Conservation (phyloP, 805 yeast genomes). For the Metschnikowia drakensbergensis region DNA sequence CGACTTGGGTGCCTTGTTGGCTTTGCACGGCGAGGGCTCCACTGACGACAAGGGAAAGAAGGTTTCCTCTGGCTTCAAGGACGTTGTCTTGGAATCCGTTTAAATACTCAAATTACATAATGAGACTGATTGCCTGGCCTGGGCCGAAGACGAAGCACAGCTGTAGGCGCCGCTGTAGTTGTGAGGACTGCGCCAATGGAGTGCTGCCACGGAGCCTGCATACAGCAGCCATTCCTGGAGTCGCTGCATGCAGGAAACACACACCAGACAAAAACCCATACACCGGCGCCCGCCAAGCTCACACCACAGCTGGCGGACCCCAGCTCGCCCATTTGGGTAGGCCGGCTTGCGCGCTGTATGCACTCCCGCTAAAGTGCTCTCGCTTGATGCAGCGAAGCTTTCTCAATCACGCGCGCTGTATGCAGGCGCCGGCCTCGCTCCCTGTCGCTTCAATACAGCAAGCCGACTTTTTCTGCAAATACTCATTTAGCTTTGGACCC, state of each 20-base stretch:
- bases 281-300: too few species aligned
- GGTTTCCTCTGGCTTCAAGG: constrained; percentile 97
- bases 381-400: constrained; percentile 2
- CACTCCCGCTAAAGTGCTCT: not conserved
- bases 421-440: not conserved
- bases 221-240: too few species aligned
- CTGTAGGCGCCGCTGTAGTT: too few species aligned
- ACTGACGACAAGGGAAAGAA: constrained; percentile 95
- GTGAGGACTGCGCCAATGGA: too few species aligned
- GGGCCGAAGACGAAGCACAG: too few species aligned
- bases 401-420: not conserved
- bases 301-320: too few species aligned
- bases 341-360: not conserved
- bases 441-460: constrained; percentile 3
- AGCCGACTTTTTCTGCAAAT: not conserved
- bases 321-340: too few species aligned
- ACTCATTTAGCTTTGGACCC: not conserved
- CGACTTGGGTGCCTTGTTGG: constrained; percentile 93
- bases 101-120: constrained; percentile 33
- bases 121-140: not conserved
- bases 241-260: too few species aligned
- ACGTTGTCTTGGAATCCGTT: constrained; percentile 96
- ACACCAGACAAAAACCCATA: too few species aligned
- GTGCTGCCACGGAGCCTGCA: too few species aligned
- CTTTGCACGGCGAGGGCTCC: constrained; percentile 95